Base-by-base conservation (phyloP, 2,329 filamentous ascomycete genomes). In the Pseudocercospora eumusae region DNA sequence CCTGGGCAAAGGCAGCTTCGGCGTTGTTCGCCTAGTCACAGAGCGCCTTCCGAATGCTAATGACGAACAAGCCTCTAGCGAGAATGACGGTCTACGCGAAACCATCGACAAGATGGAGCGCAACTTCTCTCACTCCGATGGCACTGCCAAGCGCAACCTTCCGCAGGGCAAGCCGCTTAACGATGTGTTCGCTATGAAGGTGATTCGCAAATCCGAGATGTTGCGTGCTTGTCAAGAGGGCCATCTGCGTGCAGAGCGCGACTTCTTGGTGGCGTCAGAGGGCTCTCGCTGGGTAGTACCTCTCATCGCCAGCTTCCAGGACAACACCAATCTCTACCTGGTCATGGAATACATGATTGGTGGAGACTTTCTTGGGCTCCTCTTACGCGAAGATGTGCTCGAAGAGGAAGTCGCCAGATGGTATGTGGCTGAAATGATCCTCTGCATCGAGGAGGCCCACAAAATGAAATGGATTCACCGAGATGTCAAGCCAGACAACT, bases 271-370 rank as follows among this genome's bases (percentile, higher is more conserved):
- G 25, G 87, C 89, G 5, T 93, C 92, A 1, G 90, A 95, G 73
- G 90, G 88, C n/a, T 96, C 92, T 4, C 84, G 84, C 64, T 98
- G 93, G 93, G 87, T 96, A 52, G 91, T 98, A 1, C 91, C 93
- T 0, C 80, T 99, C 36, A 84, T 96, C 56, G 84, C 91, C 55
- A 95, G 92, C 71, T 98, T 98, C 67, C 92, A 98, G 75, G 95
- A 98, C 74, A 80, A 84, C 36, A 83, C 85, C 45, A 91, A 91
- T 69, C 82, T 99, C 5, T 98, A 98, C 71, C 85, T 99, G 5
- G 90, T 97, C 57, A 97, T 98, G 92, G 93, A 98, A 63, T 99
- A 96, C 73, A 97, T 97, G 92, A 89, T 96, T 1, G 95, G 93
- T 0, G 93, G 95, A 0, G 93, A 99, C 74, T 98, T 99, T 68